A percentile compares a stretch with the other conserved stretches of the same genome.
Conservation (phyloP, 441 rosid genomes). For the Erodium texanum region DNA sequence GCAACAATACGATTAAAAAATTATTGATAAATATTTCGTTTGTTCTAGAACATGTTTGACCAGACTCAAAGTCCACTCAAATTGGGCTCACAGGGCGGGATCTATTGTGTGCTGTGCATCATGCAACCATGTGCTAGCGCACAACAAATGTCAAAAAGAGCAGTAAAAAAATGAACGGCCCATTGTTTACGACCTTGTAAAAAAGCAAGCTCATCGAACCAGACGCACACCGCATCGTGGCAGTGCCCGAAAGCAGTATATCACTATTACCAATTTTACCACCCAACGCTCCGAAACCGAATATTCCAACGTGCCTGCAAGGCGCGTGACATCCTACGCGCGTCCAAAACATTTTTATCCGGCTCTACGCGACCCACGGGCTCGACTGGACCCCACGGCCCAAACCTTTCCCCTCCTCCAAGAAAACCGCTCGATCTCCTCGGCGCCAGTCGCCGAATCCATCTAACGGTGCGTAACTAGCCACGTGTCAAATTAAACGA, state of each 20-base stretch:
- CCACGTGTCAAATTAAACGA: not conserved
- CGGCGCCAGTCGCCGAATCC: not conserved
- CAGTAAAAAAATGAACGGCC: not conserved
- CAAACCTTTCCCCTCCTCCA: conserved; percentile 7
- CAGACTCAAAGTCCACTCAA: not conserved
- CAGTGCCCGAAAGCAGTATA: not conserved
- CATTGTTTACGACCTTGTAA: not conserved
- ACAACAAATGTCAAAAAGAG: not conserved
- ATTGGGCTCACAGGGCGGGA: not conserved
- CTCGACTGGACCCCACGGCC: not conserved
- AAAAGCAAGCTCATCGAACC: not conserved
- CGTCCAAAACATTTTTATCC: not conserved
- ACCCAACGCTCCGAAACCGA: not conserved
- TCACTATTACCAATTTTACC: not conserved
- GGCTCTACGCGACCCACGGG: not conserved
- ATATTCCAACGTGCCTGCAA: not conserved
- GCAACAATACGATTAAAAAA: not conserved
- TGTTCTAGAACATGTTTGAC: not conserved
- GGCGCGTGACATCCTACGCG: not conserved
- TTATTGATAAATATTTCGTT: too few species aligned
- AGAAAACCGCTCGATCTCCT: not conserved
- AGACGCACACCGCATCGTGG: not conserved
- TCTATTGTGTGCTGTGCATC: not conserved
- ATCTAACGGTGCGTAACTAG: not conserved
- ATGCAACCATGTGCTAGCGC: not conserved